Percentiles rank a stretch among this genome's conserved stretches.
Conservation (phyloP, 2,329 filamentous ascomycete species). For the Gaeumannomyces sp. region DNA sequence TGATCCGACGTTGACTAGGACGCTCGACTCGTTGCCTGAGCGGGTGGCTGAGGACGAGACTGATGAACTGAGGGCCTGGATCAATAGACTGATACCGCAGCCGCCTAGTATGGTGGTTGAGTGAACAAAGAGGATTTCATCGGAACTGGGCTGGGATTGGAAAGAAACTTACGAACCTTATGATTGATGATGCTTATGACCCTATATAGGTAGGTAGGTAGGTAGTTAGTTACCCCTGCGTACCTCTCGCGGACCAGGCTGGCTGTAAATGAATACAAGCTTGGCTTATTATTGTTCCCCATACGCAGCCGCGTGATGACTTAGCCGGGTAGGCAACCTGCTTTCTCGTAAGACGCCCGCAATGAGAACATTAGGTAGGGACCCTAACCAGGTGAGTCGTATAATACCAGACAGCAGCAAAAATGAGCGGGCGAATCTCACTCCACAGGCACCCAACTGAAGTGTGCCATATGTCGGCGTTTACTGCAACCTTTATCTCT, state of each 20-base stretch:
- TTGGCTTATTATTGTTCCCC: neutral
- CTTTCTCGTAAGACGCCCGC: too few species aligned
- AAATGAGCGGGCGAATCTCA: too few species aligned
- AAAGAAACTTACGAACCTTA: neutral
- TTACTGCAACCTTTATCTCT: neutral
- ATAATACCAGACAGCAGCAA: too few species aligned
- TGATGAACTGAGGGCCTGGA: conserved; percentile 38
- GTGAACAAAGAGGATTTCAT: neutral
- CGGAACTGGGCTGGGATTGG: neutral
- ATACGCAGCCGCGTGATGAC: neutral
- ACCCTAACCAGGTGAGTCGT: too few species aligned
- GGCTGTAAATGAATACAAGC: neutral
- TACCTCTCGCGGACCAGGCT: neutral
- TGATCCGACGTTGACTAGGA: conserved; percentile 32
- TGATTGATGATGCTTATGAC: neutral
- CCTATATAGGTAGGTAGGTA: neutral
- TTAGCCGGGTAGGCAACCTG: too few species aligned
- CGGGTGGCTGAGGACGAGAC: conserved; percentile 46
- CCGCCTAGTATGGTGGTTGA: neutral
- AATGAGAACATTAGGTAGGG: too few species aligned
- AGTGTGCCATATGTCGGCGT: too few species aligned
- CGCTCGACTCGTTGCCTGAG: conserved; percentile 38
- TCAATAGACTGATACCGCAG: conserved; percentile 33
- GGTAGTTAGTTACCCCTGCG: neutral
- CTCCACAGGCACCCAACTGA: too few species aligned